Base-by-base conservation (phyloP, 805 yeast species). In the Candida chilensis region DNA sequence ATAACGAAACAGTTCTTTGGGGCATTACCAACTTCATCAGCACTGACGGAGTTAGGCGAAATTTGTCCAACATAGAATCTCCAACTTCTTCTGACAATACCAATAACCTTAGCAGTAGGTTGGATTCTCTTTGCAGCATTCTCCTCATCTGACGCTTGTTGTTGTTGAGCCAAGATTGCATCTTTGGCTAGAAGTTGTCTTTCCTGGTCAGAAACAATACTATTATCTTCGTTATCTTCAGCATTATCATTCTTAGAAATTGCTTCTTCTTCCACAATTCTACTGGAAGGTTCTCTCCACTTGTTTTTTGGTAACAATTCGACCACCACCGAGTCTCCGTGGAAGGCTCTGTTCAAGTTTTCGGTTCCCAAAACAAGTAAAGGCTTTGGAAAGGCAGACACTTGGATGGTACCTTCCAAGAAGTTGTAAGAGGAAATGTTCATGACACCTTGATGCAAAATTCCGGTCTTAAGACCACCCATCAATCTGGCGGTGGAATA, bases 61-160 rank as follows among this genome's bases (percentile, higher is more conserved):
- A 92, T 67, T 52, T 88, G 96, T 10, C 98, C 98, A 22, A 92
- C 98, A 48, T 88, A 92, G 40, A 78, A 77, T 52, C 98, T 73
- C 98, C 98, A 92, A 37, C 90, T 84, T 55, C 99, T 72, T 57
- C 85, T 80, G 25, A 78, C 62, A 16, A 92, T 71, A 17, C 95
- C 94, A 9, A 92, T 96, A 20, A 92, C 82, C 41, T 75, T 74
- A 3, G 94, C 97, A 0, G 98, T 90, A n/a, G 97, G 98, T 47
- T 82, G 87, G 15, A 79, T 52, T 38, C 70, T 70, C 29, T 50
- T 51, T 27, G 52, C 54, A 8, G 57, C 51, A 15, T 52, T 54
- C 12, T 59, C 68, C 3, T 58, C 64, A n/a, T n/a, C n/a, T n/a
- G n/a, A n/a, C 9, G 49, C 52, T 18, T 65, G 54, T 7, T 45